phyloP scores from a whole-genome alignment of 345 rosid species.

The Aethionema arabicum region DNA sequence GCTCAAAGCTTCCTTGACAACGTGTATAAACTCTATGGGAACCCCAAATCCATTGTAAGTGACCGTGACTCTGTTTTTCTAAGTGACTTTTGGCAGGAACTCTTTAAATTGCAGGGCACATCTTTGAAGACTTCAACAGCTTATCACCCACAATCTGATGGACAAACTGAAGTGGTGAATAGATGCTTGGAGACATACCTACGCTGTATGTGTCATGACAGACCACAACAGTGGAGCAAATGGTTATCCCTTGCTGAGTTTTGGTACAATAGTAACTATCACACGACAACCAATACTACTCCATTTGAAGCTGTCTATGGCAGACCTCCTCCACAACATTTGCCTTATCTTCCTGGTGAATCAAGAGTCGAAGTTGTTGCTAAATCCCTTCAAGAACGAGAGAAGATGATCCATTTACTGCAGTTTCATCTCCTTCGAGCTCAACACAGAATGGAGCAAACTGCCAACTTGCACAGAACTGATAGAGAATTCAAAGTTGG shows the following conservation, averaged over 20 bases:
- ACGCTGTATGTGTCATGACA: background rate
- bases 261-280: background rate
- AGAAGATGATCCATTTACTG: background rate
- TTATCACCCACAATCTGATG: too few relatives aligned
- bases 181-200: background rate
- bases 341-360: background rate
- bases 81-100: too few relatives aligned
- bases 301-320: constrained; percentile 8
- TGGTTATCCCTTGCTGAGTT: background rate
- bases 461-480: background rate
- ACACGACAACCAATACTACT: background rate
- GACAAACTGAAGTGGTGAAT: too few relatives aligned
- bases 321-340: too few relatives aligned
- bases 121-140: too few relatives aligned
- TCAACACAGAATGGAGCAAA: background rate
- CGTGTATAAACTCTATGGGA: too few relatives aligned
- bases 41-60: too few relatives aligned
- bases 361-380: background rate
- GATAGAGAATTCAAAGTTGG: background rate
- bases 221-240: background rate
- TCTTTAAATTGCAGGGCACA: too few relatives aligned
- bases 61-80: too few relatives aligned
- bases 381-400: too few relatives aligned
- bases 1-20: too few relatives aligned
- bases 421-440: background rate